These are phyloP conservation scores for Davidsoniella australis DNA, from an alignment of 2,329 filamentous ascomycete species.

Conservation along the genomic window DNA sequence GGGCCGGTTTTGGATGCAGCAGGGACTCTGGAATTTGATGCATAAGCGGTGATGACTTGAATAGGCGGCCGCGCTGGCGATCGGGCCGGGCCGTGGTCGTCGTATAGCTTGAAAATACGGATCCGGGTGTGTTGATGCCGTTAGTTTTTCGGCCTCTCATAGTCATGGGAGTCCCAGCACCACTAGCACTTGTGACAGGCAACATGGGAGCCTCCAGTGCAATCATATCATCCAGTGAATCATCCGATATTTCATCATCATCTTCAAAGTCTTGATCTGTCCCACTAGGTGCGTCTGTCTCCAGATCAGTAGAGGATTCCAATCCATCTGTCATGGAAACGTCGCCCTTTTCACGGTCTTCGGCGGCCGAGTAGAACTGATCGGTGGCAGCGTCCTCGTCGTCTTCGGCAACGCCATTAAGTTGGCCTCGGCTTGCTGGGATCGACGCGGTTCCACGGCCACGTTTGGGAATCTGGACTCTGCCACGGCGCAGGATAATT, in stretches of 20 bases:
- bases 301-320: conserved; percentile 42
- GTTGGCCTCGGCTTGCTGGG: conserved; percentile 28
- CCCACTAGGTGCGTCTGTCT: conserved; percentile 47
- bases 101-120: conserved; percentile 78
- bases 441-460: conserved; percentile 28
- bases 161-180: conserved; percentile 65
- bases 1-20: conserved; percentile 63
- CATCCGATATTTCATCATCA: conserved; percentile 63
- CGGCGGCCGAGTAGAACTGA: conserved; percentile 81
- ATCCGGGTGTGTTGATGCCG: conserved; percentile 67
- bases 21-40: conserved; percentile 56
- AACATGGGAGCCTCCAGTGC: conserved; percentile 67
- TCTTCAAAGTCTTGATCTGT: conserved; percentile 62
- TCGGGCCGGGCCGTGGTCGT: conserved; percentile 64
- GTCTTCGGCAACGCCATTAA: conserved; percentile 42
- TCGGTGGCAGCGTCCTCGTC: conserved; percentile 78
- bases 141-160: conserved; percentile 52
- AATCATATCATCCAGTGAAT: conserved; percentile 86
- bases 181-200: conserved; percentile 59
- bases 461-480: conserved; percentile 36
- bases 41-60: conserved; percentile 66
- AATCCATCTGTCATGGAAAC: conserved; percentile 38
- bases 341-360: conserved; percentile 48
- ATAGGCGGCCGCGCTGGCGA: conserved; percentile 57
- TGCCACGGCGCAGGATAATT: conserved; percentile 59